phyloP scores from a whole-genome alignment of 1,284 basidiomycete genomes.

The Somion occarium region DNA sequence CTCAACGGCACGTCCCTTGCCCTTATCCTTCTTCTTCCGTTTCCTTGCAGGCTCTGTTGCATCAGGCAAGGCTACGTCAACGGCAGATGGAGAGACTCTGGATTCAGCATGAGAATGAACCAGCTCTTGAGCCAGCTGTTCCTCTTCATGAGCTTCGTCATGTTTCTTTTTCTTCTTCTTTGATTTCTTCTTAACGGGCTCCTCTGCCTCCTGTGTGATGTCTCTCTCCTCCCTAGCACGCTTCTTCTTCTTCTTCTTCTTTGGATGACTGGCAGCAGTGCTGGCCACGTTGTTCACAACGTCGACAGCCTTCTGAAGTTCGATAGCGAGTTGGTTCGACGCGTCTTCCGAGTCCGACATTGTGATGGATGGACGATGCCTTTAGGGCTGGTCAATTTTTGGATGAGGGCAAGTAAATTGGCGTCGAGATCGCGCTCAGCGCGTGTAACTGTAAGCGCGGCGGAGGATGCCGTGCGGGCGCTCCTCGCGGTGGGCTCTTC shows the following conservation, averaged over 20 bases:
- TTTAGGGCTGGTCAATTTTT: constrained; percentile 28
- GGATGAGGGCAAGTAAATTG: constrained; percentile 25
- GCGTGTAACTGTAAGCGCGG: neutral
- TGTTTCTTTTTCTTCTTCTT: constrained; percentile 25
- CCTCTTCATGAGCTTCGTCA: constrained; percentile 11
- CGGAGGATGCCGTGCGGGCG: no score
- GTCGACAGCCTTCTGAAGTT: constrained; percentile 35
- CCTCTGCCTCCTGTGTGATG: constrained; percentile 19
- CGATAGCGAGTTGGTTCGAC: constrained; percentile 28
- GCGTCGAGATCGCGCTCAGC: constrained; percentile 5
- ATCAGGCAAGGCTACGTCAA: constrained; percentile 9
- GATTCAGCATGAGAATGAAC: neutral
- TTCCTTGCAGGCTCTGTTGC: constrained; percentile 28
- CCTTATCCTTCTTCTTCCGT: constrained; percentile 37
- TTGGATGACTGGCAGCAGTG: constrained; percentile 39
- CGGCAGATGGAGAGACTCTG: constrained; percentile 7
- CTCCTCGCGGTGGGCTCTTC: no score
- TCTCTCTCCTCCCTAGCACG: constrained; percentile 32
- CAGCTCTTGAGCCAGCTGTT: constrained; percentile 9
- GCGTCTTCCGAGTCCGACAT: constrained; percentile 10
- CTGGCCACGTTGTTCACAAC: constrained; percentile 23
- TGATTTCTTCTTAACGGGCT: constrained; percentile 25
- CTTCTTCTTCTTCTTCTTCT: constrained; percentile 42
- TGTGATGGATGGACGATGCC: constrained; percentile 7
- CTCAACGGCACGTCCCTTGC: constrained; percentile 26